Evolutionary conservation across 345 rosid species (phyloP), one percentile per base, ranked within the genome.

Genomic region (Populus simonii): DNA sequence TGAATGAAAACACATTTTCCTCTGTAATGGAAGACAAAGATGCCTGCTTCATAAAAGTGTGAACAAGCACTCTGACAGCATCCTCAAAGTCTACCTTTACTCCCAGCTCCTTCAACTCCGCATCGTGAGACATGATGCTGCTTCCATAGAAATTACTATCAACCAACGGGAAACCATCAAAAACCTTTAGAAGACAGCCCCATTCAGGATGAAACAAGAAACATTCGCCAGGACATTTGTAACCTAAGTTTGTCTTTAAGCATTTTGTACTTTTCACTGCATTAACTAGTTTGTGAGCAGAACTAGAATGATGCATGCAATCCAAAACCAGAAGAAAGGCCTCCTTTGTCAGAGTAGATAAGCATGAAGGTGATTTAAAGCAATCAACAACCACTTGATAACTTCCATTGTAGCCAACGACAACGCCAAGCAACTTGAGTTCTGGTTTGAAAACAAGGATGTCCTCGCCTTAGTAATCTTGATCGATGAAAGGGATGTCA

Each of bases 371-470:
- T 0, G 68, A 35, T 79, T 87, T 91, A 61, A 93, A 17, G 84
- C 84, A 35, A n/a, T 84, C 73, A 20, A 77, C 68, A 7, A 91
- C 83, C 23, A 88, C 76, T 31, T 85, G 75, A 77, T 85, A 75
- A 69, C 68, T 84, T 18, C 18, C 7, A 7, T 25, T 22, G 75
- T 85, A 88, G 63, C 81, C 74, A 68, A 83, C 87, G 1, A 76
- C 66, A 51, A 91, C 94, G 0, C 96, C 98, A 16, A 93, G 93
- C 81, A 87, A 73, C 68, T 67, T 6, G 23, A 93, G 93, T 68
- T 93, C 94, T 31, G 13, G 62, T 68, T 84, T 80, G 82, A 84
- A 91, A 16, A 4, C 0, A 38, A 83, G 53, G 53, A 85, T 66
- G 62, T 77, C 80, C 33, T 81, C 77, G 62, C 92, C 90, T 57